A percentile compares a stretch with the other conserved stretches of the same genome.
Evolutionary conservation across 768 basidiomycete genomes (phyloP).

Genomic region (Mycena chlorophos): DNA sequence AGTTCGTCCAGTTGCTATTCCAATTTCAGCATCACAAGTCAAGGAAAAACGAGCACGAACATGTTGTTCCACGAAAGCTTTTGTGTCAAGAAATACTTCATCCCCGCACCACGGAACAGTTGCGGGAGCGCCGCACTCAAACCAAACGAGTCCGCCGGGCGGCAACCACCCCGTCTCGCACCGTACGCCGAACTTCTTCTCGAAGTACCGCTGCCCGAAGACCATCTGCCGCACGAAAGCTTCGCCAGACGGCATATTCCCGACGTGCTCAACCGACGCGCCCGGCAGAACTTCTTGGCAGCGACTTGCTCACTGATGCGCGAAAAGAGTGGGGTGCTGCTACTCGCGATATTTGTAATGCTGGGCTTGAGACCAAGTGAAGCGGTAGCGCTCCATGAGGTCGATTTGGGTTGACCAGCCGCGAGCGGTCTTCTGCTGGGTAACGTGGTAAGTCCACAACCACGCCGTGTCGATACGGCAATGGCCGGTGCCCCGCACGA

Average conservation of each 20-base stretch:
- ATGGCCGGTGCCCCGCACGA: conserved; percentile 80
- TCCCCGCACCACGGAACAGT: conserved; percentile 66
- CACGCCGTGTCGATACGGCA: conserved; percentile 89
- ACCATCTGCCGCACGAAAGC: conserved; percentile 90
- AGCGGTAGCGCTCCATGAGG: conserved; percentile 95
- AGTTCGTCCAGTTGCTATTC: conserved; percentile 74
- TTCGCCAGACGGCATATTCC: conserved; percentile 96
- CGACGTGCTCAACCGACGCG: conserved; percentile 90
- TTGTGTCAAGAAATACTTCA: conserved; percentile 92
- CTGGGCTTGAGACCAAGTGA: conserved; percentile 80
- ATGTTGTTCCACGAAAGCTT: conserved; percentile 81
- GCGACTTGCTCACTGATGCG: conserved; percentile 74
- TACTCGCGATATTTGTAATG: conserved; percentile 96
- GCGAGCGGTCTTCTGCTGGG: conserved; percentile 95
- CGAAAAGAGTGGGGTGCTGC: conserved; percentile 85
- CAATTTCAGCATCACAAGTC: not conserved
- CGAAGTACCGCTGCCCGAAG: conserved; percentile 89
- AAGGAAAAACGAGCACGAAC: conserved; percentile 37
- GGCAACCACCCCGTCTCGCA: conserved; percentile 82
- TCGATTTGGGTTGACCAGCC: conserved; percentile 98
- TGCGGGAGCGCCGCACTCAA: conserved; percentile 91
- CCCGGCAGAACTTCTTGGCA: conserved; percentile 85
- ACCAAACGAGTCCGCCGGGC: conserved; percentile 91
- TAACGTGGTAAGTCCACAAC: conserved; percentile 94
- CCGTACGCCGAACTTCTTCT: conserved; percentile 56